Percentiles rank a stretch among this genome's conserved stretches.
These are phyloP conservation scores for Macrophomina pseudophaseolina DNA, from an alignment of 2,329 filamentous ascomycete genomes.

Conservation along the genomic window DNA sequence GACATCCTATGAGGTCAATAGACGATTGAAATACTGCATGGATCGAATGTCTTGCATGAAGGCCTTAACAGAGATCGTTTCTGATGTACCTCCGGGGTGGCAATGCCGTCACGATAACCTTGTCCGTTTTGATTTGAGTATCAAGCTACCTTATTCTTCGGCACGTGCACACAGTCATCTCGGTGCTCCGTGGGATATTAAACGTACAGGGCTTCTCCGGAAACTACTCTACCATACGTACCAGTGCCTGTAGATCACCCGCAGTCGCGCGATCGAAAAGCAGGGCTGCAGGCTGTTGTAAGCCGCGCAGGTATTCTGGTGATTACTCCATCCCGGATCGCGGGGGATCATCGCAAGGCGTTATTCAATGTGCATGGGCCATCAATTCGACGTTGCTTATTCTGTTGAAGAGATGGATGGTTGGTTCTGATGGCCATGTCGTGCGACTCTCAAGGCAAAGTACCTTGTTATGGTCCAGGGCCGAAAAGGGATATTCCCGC, in stretches of 20 bases:
- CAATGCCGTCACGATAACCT: not conserved
- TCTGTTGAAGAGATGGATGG: not conserved
- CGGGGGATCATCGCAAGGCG: not conserved
- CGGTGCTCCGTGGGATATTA: not conserved
- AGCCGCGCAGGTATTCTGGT: not conserved
- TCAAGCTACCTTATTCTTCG: not conserved
- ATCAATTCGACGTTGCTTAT: not conserved
- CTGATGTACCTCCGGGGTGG: not conserved
- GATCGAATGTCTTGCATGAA: not conserved
- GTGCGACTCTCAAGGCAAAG: no score
- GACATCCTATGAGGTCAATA: not conserved
- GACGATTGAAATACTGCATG: not conserved
- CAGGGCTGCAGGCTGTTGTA: not conserved
- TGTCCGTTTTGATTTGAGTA: not conserved
- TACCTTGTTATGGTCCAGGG: no score
- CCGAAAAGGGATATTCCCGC: no score
- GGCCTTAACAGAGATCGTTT: not conserved
- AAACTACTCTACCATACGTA: not conserved
- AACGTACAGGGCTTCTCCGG: not conserved
- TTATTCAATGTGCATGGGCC: not conserved
- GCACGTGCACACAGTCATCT: not conserved
- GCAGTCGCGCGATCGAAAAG: not conserved
- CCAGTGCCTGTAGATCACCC: conserved; percentile 16
- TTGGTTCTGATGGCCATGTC: no score
- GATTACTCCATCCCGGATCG: not conserved